Base-by-base conservation (phyloP, 352 stramenopile species). In the Pilasporangium apinafurcum region DNA sequence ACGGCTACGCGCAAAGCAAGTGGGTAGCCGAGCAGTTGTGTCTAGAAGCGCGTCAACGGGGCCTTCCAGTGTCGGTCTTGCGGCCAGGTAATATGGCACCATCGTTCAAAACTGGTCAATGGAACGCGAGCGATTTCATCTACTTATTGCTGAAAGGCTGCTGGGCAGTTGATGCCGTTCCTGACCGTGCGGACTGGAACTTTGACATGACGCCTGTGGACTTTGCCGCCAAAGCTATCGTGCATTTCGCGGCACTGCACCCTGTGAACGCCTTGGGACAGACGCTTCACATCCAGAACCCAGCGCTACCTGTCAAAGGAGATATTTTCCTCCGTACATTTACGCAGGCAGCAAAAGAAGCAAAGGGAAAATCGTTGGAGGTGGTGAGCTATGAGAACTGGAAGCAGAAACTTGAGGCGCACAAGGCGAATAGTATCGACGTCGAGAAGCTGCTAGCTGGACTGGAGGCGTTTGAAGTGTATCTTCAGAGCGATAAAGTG, bases 171-270 rank as follows among this genome's bases (percentile, higher is more conserved):
- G 64, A 63, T 4, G 74, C 70, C 6, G 58, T 89, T 17, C 83
- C 84, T 5, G 48, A 68, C 26, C 64, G 74, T 10, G 60, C 63
- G 2, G 68, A 82, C 37, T 96, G 84, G 80, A 70, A 62, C 42
- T 89, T 96, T 33, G 89, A 97, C 52, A 74, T 95, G 62, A 97
- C 89, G n/a, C 86, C 89, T 1, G 84, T 96, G 26, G 83, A 97
- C 59, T 96, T 95, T 58, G 88, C 88, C 8, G 83, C 86, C 16
- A 76, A 71, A 26, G 77, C 86, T 24, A 84, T 97, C 25, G 70
- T 92, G 27, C 66, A 92, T 48, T 74, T 96, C 29, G 55, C 67
- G n/a, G 74, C 61, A 22, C 45, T 78, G 18, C 67, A 64, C 39
- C 74, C 77, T 5, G 63, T 59, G 18, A 65, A 74, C 18, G 56